phyloP scores from a whole-genome alignment of 2,329 filamentous ascomycete genomes.

The Pyrenophora seminiperda region DNA sequence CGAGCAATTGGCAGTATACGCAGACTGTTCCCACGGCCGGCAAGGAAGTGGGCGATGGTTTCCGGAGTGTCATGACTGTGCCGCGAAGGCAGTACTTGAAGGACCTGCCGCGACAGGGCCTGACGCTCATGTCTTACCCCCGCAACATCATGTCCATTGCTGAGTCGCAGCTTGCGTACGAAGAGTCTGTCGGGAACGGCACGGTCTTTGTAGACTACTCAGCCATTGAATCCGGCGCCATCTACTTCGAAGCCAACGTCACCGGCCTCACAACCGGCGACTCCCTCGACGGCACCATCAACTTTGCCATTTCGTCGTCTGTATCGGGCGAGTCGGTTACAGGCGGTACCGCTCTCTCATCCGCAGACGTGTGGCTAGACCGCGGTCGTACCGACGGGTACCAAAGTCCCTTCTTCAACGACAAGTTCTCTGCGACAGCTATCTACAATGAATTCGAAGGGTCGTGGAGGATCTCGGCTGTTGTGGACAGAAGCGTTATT shows the following conservation, averaged over 20 bases:
- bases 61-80: constrained; percentile 59
- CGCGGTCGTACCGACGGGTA: constrained; percentile 57
- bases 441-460: constrained; percentile 34
- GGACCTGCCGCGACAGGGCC: constrained; percentile 58
- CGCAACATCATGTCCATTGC: constrained; percentile 57
- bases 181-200: constrained; percentile 56
- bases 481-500: constrained; percentile 61
- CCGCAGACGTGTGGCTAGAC: constrained; percentile 57
- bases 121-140: constrained; percentile 57
- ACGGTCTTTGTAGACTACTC: constrained; percentile 59
- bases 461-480: constrained; percentile 52
- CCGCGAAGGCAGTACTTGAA: constrained; percentile 60
- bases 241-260: constrained; percentile 62
- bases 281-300: constrained; percentile 50
- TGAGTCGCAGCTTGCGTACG: constrained; percentile 51
- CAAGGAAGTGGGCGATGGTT: constrained; percentile 51
- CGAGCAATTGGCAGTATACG: constrained; percentile 65
- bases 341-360: constrained; percentile 56
- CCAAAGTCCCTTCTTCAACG: constrained; percentile 61
- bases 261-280: constrained; percentile 47
- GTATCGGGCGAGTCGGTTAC: constrained; percentile 56
- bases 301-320: constrained; percentile 60
- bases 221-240: constrained; percentile 54
- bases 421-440: constrained; percentile 55
- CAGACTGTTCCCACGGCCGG: constrained; percentile 60